A percentile compares a stretch with the other conserved stretches of the same genome.
Evolutionary conservation across 495 filamentous ascomycete species (phyloP).

Genomic region (Hypoxylon trugodes): DNA sequence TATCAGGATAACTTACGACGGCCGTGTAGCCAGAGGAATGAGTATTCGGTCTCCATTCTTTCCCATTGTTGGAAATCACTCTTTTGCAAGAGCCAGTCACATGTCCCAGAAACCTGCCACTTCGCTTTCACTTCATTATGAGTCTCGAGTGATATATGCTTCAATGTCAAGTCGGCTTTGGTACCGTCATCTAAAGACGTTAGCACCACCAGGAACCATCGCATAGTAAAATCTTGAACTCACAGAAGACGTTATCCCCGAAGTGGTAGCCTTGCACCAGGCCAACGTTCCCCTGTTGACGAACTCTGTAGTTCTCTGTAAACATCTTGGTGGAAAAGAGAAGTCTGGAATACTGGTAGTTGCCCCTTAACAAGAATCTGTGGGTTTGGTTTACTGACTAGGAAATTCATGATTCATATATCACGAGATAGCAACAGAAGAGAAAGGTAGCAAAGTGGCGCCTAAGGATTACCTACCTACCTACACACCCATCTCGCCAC

Average conservation of each 20-base stretch:
- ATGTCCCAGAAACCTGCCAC: constrained; percentile 7
- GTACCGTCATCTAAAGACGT: not conserved
- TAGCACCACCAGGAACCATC: not conserved
- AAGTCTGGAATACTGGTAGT: too few species aligned
- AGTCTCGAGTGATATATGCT: not conserved
- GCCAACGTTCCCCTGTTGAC: not conserved
- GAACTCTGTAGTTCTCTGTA: too few species aligned
- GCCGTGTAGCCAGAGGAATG: constrained; percentile 6
- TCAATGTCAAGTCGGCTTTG: not conserved
- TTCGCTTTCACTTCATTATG: not conserved
- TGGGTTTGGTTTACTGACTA: too few species aligned
- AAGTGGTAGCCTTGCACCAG: not conserved
- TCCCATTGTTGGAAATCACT: not conserved
- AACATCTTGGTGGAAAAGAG: too few species aligned
- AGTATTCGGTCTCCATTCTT: not conserved
- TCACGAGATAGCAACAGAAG: too few species aligned
- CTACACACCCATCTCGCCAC: too few species aligned
- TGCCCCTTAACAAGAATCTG: too few species aligned
- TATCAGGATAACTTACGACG: not conserved
- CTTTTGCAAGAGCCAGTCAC: not conserved
- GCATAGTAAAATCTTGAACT: not conserved
- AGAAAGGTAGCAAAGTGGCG: too few species aligned
- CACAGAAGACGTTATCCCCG: not conserved
- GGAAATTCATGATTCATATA: too few species aligned
- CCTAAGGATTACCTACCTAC: too few species aligned